Conservation (phyloP, 345 rosid genomes). For the Citrus trifoliata region DNA sequence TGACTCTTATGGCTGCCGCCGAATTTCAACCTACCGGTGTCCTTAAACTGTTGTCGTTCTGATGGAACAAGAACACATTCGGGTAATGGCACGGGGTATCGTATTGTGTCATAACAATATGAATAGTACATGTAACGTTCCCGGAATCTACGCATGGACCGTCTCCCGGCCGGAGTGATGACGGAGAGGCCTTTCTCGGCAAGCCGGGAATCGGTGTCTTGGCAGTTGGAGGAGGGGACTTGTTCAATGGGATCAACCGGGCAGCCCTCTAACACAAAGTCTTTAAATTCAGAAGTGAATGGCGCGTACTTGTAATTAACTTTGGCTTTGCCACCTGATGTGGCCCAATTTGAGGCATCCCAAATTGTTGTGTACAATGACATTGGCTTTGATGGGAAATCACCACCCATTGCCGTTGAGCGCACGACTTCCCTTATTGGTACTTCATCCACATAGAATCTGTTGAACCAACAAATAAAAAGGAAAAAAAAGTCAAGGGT, state of each 20-base stretch:
- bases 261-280: conserved; percentile 69
- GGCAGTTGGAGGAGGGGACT: conserved; percentile 32
- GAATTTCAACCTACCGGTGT: conserved; percentile 70
- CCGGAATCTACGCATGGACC: conserved; percentile 65
- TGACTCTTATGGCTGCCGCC: conserved; percentile 57
- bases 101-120: conserved; percentile 64
- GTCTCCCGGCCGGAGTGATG: conserved; percentile 36
- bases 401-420: conserved; percentile 64
- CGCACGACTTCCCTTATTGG: conserved; percentile 77
- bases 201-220: conserved; percentile 27
- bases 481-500: neutral
- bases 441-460: conserved; percentile 85
- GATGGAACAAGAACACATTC: conserved; percentile 59
- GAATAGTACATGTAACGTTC: conserved; percentile 84
- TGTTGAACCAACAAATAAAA: conserved; percentile 12
- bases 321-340: conserved; percentile 72
- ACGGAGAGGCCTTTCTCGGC: conserved; percentile 36
- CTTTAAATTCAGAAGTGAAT: conserved; percentile 65
- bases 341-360: conserved; percentile 97
- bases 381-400: conserved; percentile 91
- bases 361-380: conserved; percentile 86
- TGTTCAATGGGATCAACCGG: conserved; percentile 57
- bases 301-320: conserved; percentile 78
- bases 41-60: conserved; percentile 54
- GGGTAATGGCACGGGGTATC: conserved; percentile 55